phyloP scores from a whole-genome alignment of 2,329 filamentous ascomycete species.

The Colletotrichum karsti region DNA sequence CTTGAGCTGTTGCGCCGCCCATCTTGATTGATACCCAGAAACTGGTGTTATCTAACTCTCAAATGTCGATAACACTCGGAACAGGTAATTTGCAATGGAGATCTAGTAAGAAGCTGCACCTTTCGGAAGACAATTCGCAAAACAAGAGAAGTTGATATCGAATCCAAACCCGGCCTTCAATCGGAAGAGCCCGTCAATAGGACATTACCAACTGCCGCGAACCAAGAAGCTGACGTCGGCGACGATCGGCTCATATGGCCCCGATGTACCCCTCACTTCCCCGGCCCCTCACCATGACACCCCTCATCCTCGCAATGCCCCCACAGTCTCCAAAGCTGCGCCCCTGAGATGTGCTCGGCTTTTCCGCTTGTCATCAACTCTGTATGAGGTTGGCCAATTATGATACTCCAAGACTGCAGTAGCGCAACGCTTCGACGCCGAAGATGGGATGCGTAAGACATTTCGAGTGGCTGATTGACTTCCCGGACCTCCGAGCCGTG shows the following conservation, averaged over 20 bases:
- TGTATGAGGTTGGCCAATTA: background rate
- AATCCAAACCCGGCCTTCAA: too few species aligned
- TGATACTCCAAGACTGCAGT: background rate
- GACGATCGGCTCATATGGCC: slow-evolving; percentile 13
- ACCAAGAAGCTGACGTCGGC: background rate
- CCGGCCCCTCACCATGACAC: background rate
- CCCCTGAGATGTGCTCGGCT: background rate
- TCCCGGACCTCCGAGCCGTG: slow-evolving; percentile 24
- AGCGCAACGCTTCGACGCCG: background rate
- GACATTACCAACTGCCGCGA: background rate
- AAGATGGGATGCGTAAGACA: background rate
- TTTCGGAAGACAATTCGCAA: too few species aligned
- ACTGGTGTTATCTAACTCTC: too few species aligned
- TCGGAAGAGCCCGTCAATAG: background rate
- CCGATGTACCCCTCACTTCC: slow-evolving; percentile 22
- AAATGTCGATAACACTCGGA: too few species aligned
- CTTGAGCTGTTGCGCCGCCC: background rate
- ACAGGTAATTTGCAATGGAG: too few species aligned
- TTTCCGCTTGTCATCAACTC: background rate
- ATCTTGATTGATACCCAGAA: background rate
- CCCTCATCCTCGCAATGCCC: slow-evolving; percentile 7
- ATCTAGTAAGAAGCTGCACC: too few species aligned
- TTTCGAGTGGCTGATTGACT: background rate
- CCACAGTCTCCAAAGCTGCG: background rate
- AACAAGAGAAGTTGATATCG: too few species aligned